Percentiles rank a stretch among this genome's conserved stretches.
These are phyloP conservation scores for Rhynchosporium secalis DNA, from an alignment of 2,329 filamentous ascomycete species.

Conservation along the genomic window DNA sequence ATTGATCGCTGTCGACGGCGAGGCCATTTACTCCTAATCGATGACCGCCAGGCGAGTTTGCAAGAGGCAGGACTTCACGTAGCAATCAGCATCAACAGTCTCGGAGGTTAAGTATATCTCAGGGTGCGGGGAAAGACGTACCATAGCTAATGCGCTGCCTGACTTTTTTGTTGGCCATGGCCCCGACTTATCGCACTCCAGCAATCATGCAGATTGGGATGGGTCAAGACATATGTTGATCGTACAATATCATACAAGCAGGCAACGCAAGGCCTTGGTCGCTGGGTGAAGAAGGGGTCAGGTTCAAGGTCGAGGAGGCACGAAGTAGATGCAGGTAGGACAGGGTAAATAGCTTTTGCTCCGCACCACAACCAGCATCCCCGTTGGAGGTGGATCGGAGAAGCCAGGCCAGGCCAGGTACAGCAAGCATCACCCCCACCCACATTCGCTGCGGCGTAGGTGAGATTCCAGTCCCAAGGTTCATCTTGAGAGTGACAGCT, in stretches of 20 bases:
- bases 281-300: conserved; percentile 4
- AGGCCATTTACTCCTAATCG: conserved; percentile 93
- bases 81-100: conserved; percentile 20
- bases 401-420: not conserved
- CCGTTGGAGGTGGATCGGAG: conserved; percentile 16
- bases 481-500: conserved; percentile 17
- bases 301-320: not conserved
- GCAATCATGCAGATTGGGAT: conserved; percentile 25
- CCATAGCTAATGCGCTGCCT: conserved; percentile 72
- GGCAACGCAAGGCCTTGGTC: conserved; percentile 11
- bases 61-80: conserved; percentile 65
- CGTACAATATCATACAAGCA: conserved; percentile 21
- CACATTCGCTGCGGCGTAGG: conserved; percentile 13
- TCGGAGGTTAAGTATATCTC: not conserved
- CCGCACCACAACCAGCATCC: conserved; percentile 6
- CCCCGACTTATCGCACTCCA: conserved; percentile 22
- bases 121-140: conserved; percentile 42
- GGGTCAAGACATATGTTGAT: conserved; percentile 16
- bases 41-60: conserved; percentile 78
- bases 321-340: not conserved
- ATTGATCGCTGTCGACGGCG: conserved; percentile 78
- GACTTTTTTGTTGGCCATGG: conserved; percentile 67
- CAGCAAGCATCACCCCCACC: not conserved
- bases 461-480: not conserved
- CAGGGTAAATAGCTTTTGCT: conserved; percentile 7